Conservation (phyloP, 1,284 basidiomycete species). For the Puccinia hordei region DNA sequence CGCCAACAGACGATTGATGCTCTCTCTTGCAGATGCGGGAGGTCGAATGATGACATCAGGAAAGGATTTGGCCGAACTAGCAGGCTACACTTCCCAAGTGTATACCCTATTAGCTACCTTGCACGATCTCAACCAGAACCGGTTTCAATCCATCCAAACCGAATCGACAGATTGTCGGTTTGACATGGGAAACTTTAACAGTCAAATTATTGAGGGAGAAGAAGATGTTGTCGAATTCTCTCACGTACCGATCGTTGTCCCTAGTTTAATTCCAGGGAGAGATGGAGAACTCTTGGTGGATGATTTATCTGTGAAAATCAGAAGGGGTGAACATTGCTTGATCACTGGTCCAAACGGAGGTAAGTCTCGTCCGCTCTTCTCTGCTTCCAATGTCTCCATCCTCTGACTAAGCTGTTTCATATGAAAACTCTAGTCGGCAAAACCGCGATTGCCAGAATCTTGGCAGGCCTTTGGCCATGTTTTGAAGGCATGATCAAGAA, state of each 20-base stretch:
- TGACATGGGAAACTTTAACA: constrained; percentile 62
- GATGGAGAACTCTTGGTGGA: constrained; percentile 70
- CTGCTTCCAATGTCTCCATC: not conserved
- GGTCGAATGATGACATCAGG: constrained; percentile 65
- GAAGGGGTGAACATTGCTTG: constrained; percentile 82
- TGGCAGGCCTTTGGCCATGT: constrained; percentile 82
- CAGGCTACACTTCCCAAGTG: constrained; percentile 84
- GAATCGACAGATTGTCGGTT: constrained; percentile 54
- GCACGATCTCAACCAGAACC: constrained; percentile 66
- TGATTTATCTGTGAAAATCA: constrained; percentile 72
- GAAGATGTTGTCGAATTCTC: constrained; percentile 65
- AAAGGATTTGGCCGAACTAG: constrained; percentile 82
- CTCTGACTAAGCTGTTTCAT: not conserved
- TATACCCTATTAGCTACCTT: constrained; percentile 84
- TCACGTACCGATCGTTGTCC: constrained; percentile 75
- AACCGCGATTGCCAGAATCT: constrained; percentile 83
- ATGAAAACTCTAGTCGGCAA: constrained; percentile 68
- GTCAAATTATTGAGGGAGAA: constrained; percentile 59
- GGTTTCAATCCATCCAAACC: constrained; percentile 60
- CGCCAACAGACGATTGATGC: constrained; percentile 84
- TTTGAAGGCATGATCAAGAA: constrained; percentile 60
- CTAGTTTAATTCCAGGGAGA: constrained; percentile 64
- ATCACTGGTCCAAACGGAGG: constrained; percentile 74
- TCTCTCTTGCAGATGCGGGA: constrained; percentile 92
- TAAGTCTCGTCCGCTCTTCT: constrained; percentile 51